phyloP scores from a whole-genome alignment of 768 basidiomycete genomes.

The Calocybe cyanea region DNA sequence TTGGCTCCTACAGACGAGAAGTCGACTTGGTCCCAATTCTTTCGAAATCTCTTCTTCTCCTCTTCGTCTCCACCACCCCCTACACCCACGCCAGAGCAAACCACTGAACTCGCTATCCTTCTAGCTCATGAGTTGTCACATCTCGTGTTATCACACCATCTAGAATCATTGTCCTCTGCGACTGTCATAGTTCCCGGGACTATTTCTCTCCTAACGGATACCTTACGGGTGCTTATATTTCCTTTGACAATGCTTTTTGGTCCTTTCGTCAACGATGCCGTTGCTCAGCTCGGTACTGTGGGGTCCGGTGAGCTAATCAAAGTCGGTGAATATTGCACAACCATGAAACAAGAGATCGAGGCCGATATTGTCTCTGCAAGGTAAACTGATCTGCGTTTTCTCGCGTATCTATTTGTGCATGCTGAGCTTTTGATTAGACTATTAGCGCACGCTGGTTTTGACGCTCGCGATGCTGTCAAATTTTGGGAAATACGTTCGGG shows the following conservation, averaged over 20 bases:
- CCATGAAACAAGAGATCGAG: slow-evolving; percentile 82
- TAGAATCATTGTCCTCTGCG: slow-evolving; percentile 85
- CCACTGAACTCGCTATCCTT: slow-evolving; percentile 82
- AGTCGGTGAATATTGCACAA: slow-evolving; percentile 73
- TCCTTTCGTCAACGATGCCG: slow-evolving; percentile 92
- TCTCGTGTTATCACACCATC: slow-evolving; percentile 84
- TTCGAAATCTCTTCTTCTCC: slow-evolving; percentile 40
- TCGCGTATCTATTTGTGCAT: slow-evolving; percentile 2
- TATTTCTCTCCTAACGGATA: slow-evolving; percentile 71
- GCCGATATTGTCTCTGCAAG: slow-evolving; percentile 87
- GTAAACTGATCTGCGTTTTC: slow-evolving; percentile 33
- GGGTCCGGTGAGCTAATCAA: slow-evolving; percentile 73
- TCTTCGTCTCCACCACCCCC: slow-evolving; percentile 35
- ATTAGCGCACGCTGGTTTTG: slow-evolving; percentile 90
- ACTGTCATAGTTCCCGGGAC: slow-evolving; percentile 81
- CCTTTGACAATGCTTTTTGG: slow-evolving; percentile 90
- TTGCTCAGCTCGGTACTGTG: slow-evolving; percentile 75
- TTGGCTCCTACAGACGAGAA: slow-evolving; percentile 19
- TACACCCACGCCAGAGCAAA: slow-evolving; percentile 75
- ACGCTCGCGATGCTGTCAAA: slow-evolving; percentile 72
- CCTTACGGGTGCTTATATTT: slow-evolving; percentile 76
- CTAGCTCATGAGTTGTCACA: slow-evolving; percentile 94
- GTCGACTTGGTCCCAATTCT: slow-evolving; percentile 46
- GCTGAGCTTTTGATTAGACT: slow-evolving; percentile 44
- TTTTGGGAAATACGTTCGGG: slow-evolving; percentile 75